A percentile compares a stretch with the other conserved stretches of the same genome.
These are phyloP conservation scores for Mucor irregularis DNA, from an alignment of 371 early-diverging fungal species.

Conservation along the genomic window DNA sequence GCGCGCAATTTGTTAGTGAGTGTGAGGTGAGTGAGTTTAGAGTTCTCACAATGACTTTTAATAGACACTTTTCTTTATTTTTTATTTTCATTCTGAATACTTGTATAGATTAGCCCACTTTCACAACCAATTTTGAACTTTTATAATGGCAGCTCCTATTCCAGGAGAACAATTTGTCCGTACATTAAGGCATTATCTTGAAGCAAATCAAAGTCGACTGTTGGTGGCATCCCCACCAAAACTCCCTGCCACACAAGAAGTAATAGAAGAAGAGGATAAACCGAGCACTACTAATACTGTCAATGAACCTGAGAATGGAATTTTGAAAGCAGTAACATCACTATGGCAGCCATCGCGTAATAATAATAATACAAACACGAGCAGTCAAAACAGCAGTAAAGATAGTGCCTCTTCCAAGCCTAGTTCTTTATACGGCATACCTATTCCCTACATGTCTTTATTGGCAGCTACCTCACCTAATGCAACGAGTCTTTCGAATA, in stretches of 20 bases:
- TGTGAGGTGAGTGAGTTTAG: no score
- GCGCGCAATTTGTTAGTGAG: no score
- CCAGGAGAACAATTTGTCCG: slow-evolving; percentile 61
- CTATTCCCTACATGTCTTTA: slow-evolving; percentile 44
- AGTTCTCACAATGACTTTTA: no score
- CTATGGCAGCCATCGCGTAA: slow-evolving; percentile 10
- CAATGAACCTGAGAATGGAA: no score
- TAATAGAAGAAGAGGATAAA: slow-evolving; percentile 5
- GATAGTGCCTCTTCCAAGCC: slow-evolving; percentile 22
- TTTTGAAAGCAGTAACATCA: slow-evolving; percentile 21
- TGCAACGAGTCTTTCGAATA: slow-evolving; percentile 29
- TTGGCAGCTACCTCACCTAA: slow-evolving; percentile 47
- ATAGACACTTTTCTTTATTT: no score
- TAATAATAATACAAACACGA: not conserved
- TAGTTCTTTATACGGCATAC: slow-evolving; percentile 28
- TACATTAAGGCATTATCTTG: slow-evolving; percentile 61
- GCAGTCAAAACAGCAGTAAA: slow-evolving; percentile 23
- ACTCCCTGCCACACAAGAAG: slow-evolving; percentile 8
- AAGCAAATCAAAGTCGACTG: slow-evolving; percentile 48
- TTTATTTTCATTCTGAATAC: no score
- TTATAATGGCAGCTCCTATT: slow-evolving; percentile 40
- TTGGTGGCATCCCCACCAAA: slow-evolving; percentile 15
- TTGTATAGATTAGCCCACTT: no score
- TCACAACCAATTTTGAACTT: no score
- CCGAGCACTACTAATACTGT: no score